Evolutionary conservation across 1,139 yeast species (phyloP).

Genomic region (Candida pseudoviswanathii): DNA sequence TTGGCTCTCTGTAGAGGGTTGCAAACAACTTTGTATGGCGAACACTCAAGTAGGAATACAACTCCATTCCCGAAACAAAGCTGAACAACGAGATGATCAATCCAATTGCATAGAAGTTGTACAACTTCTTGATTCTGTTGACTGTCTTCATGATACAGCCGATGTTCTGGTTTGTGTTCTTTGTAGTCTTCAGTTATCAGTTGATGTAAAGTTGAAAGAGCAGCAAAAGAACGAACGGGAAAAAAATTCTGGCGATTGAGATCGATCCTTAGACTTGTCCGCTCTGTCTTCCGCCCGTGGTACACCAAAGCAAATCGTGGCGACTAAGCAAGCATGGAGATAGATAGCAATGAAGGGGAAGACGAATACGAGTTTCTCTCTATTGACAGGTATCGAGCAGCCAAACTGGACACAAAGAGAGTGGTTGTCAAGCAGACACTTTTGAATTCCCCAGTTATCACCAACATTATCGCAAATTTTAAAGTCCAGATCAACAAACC

Average conservation of each 20-base stretch:
- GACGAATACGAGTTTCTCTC: slow-evolving; percentile 11
- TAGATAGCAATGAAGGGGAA: background rate
- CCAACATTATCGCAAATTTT: slow-evolving; percentile 35
- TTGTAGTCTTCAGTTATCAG: no score
- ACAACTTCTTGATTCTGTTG: slow-evolving; percentile 12
- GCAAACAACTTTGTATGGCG: slow-evolving; percentile 25
- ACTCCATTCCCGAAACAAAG: slow-evolving; percentile 35
- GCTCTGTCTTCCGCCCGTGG: no score
- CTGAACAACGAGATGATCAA: slow-evolving; percentile 24
- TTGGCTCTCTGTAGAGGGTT: slow-evolving; percentile 24
- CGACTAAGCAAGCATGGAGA: background rate
- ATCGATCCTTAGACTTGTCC: no score
- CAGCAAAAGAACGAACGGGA: background rate
- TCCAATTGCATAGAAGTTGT: slow-evolving; percentile 17
- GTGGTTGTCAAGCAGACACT: slow-evolving; percentile 36
- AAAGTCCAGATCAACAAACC: slow-evolving; percentile 35
- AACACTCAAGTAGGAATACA: slow-evolving; percentile 28
- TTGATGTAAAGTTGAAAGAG: no score
- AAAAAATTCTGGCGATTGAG: background rate
- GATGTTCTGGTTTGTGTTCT: background rate
- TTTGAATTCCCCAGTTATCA: slow-evolving; percentile 39
- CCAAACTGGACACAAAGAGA: slow-evolving; percentile 6
- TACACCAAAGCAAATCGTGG: no score
- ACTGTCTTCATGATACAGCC: slow-evolving; percentile 4
- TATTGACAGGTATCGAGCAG: slow-evolving; percentile 1